Conservation (phyloP, 441 rosid species). For the Gossypium davidsonii region DNA sequence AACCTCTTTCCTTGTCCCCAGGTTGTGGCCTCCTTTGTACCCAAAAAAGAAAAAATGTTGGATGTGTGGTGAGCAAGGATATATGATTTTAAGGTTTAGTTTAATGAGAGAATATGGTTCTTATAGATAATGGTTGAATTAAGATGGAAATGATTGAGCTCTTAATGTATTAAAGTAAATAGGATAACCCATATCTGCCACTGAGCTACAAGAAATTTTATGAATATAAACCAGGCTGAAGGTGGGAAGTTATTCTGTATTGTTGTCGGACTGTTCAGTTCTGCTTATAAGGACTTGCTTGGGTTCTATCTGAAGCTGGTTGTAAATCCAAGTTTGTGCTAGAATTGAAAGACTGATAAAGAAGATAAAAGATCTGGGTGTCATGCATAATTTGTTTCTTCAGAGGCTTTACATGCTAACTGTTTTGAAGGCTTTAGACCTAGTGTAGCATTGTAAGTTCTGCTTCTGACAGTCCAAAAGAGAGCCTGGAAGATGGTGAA, state of each 20-base stretch:
- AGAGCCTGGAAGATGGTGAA: too few species aligned
- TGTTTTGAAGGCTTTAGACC: too few species aligned
- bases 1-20: neutral
- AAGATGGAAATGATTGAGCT: neutral
- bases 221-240: neutral
- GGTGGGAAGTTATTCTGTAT: neutral
- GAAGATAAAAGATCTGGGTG: too few species aligned
- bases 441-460: too few species aligned
- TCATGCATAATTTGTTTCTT: too few species aligned
- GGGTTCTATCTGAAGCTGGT: too few species aligned
- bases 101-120: neutral
- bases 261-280: too few species aligned
- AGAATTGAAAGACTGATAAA: too few species aligned
- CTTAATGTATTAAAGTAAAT: neutral
- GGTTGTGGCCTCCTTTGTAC: neutral
- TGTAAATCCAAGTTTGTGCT: too few species aligned
- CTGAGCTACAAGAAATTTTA: neutral
- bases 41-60: neutral
- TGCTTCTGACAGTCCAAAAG: too few species aligned
- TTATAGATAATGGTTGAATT: neutral
- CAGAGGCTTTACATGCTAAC: too few species aligned
- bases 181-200: neutral
- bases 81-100: neutral
- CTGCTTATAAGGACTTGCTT: too few species aligned
- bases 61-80: neutral